Evolutionary conservation across 192 early-diverging fungal species (phyloP).

Genomic region (Gigaspora rosea): DNA sequence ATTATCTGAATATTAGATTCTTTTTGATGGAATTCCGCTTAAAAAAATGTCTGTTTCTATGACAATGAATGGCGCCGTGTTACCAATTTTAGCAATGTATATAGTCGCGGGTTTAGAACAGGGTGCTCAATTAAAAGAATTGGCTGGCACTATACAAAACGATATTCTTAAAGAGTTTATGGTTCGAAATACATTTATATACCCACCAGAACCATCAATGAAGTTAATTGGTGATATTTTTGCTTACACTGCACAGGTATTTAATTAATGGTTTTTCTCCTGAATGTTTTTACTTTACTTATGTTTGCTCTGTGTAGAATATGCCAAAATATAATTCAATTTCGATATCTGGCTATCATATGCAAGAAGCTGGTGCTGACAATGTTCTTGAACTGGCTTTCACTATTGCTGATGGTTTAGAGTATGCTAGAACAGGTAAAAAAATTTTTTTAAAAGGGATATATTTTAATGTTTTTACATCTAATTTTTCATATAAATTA

Average conservation of each 20-base stretch:
- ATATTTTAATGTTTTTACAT: not conserved
- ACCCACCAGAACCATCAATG: constrained; percentile 90
- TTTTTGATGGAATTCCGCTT: constrained; percentile 87
- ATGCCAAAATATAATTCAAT: constrained; percentile 97
- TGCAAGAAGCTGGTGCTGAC: constrained; percentile 91
- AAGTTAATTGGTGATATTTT: constrained; percentile 90
- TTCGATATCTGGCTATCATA: constrained; percentile 93
- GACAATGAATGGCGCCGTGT: constrained; percentile 95
- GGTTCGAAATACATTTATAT: constrained; percentile 94
- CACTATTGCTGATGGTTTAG: constrained; percentile 87
- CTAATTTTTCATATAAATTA: constrained; percentile 27
- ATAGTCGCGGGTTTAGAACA: constrained; percentile 88
- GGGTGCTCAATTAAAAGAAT: constrained; percentile 75
- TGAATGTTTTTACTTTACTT: not conserved
- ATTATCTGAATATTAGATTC: constrained; percentile 44
- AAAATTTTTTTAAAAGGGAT: not conserved
- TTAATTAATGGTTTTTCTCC: not conserved
- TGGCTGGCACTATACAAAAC: constrained; percentile 89
- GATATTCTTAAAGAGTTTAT: constrained; percentile 94
- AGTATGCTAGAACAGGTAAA: constrained; percentile 71
- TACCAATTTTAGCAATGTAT: constrained; percentile 90
- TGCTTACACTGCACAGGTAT: constrained; percentile 74
- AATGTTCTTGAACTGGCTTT: constrained; percentile 90
- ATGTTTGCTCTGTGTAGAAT: constrained; percentile 42
- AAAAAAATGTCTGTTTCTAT: constrained; percentile 91